Evolutionary conservation across 2,329 filamentous ascomycete genomes (phyloP), one percentile per base, ranked within the genome.

Genomic region (Penicillium sclerotigenum): DNA sequence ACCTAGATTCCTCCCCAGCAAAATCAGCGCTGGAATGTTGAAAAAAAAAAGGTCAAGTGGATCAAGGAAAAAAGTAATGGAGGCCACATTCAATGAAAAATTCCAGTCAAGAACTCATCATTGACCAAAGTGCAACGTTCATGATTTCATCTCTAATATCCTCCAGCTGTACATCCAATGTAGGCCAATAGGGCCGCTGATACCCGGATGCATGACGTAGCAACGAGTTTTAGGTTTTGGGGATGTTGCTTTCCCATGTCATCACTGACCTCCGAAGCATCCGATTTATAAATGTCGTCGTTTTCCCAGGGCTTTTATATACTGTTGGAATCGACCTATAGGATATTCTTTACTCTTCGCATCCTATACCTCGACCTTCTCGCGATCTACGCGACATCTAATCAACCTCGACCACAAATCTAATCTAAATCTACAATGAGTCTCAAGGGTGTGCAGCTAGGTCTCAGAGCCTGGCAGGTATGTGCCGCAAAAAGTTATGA

Each of bases 381-480:
- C 57, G 16, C 49, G 36, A 59, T 56, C 29, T 57, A 54, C 46
- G 40, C 36, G 31, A 48, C 56, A 20, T 41, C 43, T 48, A 47
- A 50, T 47, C 40, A 40, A 56, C 33, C 52, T 33, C 43, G 18
- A 38, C 7, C 6, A 13, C 51, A 11, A 53, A 53, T 56, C 52
- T 50, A 55, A 31, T 53, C 24, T 46, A 36, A 18, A 48, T 50
- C 20, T 33, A 54, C n/a, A 20, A 72, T 72, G 70, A 56, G 54
- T 54, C 58, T 68, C 42, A 57, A 57, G 58, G 65, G 52, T 43
- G 59, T 71, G 54, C 66, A 68, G 59, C 45, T 72, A 47, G 69
- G 66, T 47, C 68, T 73, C 10, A 64, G 71, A 45, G 63, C 52
- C 37, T 72, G 68, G 68, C 59, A 73, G 70, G 71, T 72, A 68